Conservation (phyloP, 2,329 filamentous ascomycete species). For the Colletotrichum falcatum region DNA sequence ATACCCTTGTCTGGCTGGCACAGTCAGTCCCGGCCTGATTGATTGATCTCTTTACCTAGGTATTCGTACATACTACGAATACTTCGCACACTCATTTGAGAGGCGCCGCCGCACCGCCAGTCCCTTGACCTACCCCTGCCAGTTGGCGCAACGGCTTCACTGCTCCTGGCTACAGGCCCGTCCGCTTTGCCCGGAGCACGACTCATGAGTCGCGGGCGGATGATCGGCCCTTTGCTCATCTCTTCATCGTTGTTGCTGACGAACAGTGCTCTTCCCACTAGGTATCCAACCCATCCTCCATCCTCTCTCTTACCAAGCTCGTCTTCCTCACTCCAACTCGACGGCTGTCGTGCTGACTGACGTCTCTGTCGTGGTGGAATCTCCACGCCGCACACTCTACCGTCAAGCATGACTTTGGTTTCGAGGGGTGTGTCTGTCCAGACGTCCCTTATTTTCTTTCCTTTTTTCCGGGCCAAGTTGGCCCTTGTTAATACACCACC, state of each 20-base stretch:
- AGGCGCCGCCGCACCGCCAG: constrained; percentile 9
- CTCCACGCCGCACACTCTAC: constrained; percentile 26
- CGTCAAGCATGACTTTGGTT: constrained; percentile 29
- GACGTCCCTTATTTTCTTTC: too few species aligned
- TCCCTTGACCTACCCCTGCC: constrained; percentile 11
- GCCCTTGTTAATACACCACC: constrained; percentile 5
- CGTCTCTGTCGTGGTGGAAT: constrained; percentile 17
- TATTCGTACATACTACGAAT: too few species aligned
- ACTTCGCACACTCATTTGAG: background rate
- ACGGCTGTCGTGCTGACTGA: constrained; percentile 9
- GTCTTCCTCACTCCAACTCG: background rate
- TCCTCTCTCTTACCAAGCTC: constrained; percentile 5
- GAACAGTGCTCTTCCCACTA: constrained; percentile 14
- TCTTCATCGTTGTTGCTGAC: constrained; percentile 10
- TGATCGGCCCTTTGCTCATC: constrained; percentile 20
- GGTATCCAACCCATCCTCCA: too few species aligned
- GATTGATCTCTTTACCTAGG: constrained; percentile 9
- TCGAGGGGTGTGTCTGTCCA: too few species aligned
- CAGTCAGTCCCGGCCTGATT: constrained; percentile 1
- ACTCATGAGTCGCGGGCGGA: constrained; percentile 28
- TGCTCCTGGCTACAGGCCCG: constrained; percentile 15
- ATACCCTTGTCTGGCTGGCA: constrained; percentile 28
- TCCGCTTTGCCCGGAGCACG: constrained; percentile 9
- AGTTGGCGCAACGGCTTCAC: constrained; percentile 26
- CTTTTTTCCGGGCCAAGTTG: constrained; percentile 5